A percentile compares a stretch with the other conserved stretches of the same genome.
phyloP scores from a whole-genome alignment of 495 filamentous ascomycete genomes.

The Penicillium mononematosum region DNA sequence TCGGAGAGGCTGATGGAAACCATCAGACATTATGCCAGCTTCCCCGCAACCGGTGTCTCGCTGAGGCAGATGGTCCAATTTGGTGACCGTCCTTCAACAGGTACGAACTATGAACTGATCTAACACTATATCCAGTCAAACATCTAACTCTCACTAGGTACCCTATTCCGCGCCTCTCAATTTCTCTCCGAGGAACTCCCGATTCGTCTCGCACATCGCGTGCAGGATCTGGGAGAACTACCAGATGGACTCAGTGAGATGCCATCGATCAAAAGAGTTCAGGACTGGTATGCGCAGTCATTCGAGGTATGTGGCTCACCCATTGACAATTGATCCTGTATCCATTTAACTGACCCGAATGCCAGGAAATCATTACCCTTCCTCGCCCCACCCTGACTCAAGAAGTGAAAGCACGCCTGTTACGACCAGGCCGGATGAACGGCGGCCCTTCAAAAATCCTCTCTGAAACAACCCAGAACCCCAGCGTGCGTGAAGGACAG shows the following conservation, averaged over 20 bases:
- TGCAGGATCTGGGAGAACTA: constrained; percentile 85
- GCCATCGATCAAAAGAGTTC: constrained; percentile 92
- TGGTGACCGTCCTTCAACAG: constrained; percentile 83
- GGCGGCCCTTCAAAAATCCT: constrained; percentile 64
- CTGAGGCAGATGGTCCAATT: constrained; percentile 99
- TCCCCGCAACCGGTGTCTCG: constrained; percentile 95
- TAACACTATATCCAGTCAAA: not conserved
- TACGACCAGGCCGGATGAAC: constrained; percentile 65
- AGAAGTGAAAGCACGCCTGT: constrained; percentile 75
- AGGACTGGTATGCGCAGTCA: constrained; percentile 98
- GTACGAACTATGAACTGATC: constrained; percentile 50
- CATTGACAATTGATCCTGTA: not conserved
- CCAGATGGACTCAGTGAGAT: constrained; percentile 98
- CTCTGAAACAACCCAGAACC: constrained; percentile 81
- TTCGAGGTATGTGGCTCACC: constrained; percentile 72
- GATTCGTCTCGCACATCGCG: constrained; percentile 92
- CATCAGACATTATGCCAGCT: constrained; percentile 97
- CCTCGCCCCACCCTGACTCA: constrained; percentile 71
- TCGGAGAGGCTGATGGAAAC: constrained; percentile 91
- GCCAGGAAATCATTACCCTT: constrained; percentile 84
- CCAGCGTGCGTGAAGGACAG: constrained; percentile 82
- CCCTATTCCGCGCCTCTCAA: constrained; percentile 94
- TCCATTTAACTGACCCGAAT: constrained; percentile 8
- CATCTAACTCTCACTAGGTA: constrained; percentile 55
- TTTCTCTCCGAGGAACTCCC: constrained; percentile 98